Percentiles rank a stretch among this genome's conserved stretches.
Evolutionary conservation across 1,139 yeast species (phyloP).

Genomic region (Yamadazyma aaseri): DNA sequence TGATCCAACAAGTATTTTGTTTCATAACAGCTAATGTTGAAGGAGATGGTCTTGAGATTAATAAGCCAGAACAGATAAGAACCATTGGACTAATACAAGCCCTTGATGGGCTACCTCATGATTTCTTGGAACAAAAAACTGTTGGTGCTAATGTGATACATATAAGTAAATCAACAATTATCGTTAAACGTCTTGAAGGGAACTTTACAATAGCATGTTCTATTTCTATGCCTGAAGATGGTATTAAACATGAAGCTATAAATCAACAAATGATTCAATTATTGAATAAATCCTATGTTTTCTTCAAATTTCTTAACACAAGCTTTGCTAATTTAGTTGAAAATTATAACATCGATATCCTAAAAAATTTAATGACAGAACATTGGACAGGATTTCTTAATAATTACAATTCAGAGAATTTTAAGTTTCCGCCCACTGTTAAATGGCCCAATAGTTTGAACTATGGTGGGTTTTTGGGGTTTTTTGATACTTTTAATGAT

Average conservation of each 20-base stretch:
- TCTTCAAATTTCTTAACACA: conserved; percentile 29
- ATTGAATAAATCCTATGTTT: conserved; percentile 22
- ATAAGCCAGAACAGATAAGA: conserved; percentile 27
- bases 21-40: conserved; percentile 22
- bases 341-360: conserved; percentile 17
- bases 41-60: conserved; percentile 13
- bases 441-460: conserved; percentile 41
- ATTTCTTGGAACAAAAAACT: conserved; percentile 8
- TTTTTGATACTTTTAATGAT: conserved; percentile 17
- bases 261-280: conserved; percentile 28
- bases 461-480: conserved; percentile 37
- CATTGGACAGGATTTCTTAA: conserved; percentile 33
- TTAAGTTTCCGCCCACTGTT: conserved; percentile 23
- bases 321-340: conserved; percentile 20
- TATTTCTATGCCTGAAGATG: conserved; percentile 17
- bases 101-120: conserved; percentile 20
- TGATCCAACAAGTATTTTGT: conserved; percentile 29
- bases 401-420: conserved; percentile 26
- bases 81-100: conserved; percentile 41
- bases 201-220: conserved; percentile 30
- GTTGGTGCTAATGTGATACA: conserved; percentile 23
- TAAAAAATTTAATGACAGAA: conserved; percentile 19
- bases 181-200: conserved; percentile 27
- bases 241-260: conserved; percentile 22
- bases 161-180: conserved; percentile 26